Percentiles rank a stretch among this genome's conserved stretches.
Conservation (phyloP, 2,329 filamentous ascomycete genomes). For the Ophiosphaerella korrae region DNA sequence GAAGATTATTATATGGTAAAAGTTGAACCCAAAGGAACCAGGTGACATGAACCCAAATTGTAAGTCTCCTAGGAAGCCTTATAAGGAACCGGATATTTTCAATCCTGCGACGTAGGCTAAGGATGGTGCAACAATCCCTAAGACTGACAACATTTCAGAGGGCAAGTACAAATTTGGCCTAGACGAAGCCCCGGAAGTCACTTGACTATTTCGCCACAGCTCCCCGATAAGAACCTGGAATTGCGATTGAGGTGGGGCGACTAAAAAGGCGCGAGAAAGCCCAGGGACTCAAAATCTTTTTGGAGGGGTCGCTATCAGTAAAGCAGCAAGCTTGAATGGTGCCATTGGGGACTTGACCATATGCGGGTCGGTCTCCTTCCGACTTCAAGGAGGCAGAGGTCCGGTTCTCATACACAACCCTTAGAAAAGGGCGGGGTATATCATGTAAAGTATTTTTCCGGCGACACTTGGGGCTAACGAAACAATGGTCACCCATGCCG, state of each 20-base stretch:
- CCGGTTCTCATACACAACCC: no score
- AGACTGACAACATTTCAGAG: conserved; percentile 24
- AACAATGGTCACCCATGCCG: no score
- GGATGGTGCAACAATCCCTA: conserved; percentile 25
- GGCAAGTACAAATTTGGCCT: conserved; percentile 6
- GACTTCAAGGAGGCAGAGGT: neutral
- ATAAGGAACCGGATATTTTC: conserved; percentile 16
- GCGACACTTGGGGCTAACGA: no score
- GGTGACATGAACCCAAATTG: conserved; percentile 1
- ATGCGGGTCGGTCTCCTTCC: neutral
- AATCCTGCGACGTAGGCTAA: conserved; percentile 5
- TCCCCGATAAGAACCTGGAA: conserved; percentile 6
- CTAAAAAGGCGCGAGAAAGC: no score
- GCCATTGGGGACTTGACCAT: conserved; percentile 1
- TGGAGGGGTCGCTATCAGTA: neutral
- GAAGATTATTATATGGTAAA: conserved; percentile 10
- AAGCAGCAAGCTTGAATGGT: neutral
- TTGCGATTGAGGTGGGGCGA: neutral
- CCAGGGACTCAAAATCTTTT: no score
- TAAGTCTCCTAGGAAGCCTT: conserved; percentile 17
- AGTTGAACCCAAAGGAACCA: conserved; percentile 6
- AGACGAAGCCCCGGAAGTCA: conserved; percentile 8
- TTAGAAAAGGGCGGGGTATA: no score
- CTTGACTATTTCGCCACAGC: neutral
- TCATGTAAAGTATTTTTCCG: no score